phyloP scores from a whole-genome alignment of 768 basidiomycete species.

The Lyophyllum atratum region DNA sequence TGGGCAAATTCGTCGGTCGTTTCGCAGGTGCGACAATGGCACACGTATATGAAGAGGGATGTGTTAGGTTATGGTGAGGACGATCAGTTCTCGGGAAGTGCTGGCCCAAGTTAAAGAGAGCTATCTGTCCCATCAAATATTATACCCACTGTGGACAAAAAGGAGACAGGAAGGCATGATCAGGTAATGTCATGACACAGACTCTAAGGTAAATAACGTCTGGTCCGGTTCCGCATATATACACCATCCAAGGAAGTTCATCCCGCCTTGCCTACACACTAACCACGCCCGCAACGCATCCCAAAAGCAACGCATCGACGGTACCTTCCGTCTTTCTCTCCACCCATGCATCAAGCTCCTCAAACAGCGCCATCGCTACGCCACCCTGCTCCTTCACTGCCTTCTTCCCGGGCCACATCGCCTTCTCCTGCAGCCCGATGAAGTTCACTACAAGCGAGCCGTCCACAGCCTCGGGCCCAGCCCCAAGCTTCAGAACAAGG shows the following conservation, averaged over 20 bases:
- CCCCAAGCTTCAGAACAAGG: conserved; percentile 60
- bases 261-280: conserved; percentile 29
- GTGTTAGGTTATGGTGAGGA: too few species aligned
- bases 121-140: too few species aligned
- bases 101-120: too few species aligned
- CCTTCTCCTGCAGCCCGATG: conserved; percentile 79
- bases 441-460: conserved; percentile 65
- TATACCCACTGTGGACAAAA: too few species aligned
- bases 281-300: conserved; percentile 67
- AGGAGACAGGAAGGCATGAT: not conserved
- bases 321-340: conserved; percentile 60
- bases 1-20: too few species aligned
- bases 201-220: not conserved
- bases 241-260: not conserved
- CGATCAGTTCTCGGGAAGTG: too few species aligned
- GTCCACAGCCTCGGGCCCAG: conserved; percentile 21
- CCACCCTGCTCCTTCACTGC: conserved; percentile 48
- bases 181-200: not conserved
- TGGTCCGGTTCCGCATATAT: too few species aligned
- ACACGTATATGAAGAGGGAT: too few species aligned
- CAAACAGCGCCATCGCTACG: conserved; percentile 73
- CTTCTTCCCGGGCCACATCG: conserved; percentile 82
- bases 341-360: conserved; percentile 75
- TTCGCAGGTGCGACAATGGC: too few species aligned
- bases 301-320: conserved; percentile 69